A percentile compares a stretch with the other conserved stretches of the same genome.
phyloP scores from a whole-genome alignment of 495 filamentous ascomycete species.

The Usnea hakonensis region DNA sequence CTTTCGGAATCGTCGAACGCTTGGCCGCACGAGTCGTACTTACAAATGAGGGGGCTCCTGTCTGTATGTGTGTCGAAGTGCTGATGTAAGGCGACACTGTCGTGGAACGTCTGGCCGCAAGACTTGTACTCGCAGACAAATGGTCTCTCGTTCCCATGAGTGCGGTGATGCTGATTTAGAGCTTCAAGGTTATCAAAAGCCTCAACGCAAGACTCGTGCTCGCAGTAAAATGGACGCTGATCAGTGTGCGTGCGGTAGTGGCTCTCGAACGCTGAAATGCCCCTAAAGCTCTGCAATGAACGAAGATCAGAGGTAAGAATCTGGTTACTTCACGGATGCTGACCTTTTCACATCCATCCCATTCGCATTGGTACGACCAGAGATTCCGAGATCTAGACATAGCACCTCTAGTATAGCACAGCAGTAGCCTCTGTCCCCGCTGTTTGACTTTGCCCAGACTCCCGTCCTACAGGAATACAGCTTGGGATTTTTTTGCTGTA shows the following conservation, averaged over 20 bases:
- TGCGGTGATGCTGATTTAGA: too few relatives aligned
- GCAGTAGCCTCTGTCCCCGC: not conserved
- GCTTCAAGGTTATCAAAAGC: too few relatives aligned
- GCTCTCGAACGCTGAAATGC: not conserved
- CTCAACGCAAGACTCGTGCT: not conserved
- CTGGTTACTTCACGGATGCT: not conserved
- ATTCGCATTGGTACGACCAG: not conserved
- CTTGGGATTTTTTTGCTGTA: not conserved
- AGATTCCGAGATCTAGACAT: not conserved
- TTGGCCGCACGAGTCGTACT: not conserved
- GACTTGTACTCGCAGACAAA: not conserved
- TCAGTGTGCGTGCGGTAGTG: not conserved
- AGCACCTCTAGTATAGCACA: not conserved
- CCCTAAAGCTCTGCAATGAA: not conserved
- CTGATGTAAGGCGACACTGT: not conserved
- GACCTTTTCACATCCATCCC: not conserved
- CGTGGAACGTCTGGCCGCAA: not conserved
- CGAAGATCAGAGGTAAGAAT: not conserved
- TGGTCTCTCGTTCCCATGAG: not conserved
- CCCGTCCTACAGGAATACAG: not conserved
- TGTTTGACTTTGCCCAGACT: not conserved
- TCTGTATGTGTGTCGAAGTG: not conserved
- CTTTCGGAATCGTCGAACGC: not conserved
- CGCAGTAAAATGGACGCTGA: not conserved
- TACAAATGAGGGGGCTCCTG: not conserved